Base-by-base conservation (phyloP, 129 eudicot species). In the Centaurea solstitialis region DNA sequence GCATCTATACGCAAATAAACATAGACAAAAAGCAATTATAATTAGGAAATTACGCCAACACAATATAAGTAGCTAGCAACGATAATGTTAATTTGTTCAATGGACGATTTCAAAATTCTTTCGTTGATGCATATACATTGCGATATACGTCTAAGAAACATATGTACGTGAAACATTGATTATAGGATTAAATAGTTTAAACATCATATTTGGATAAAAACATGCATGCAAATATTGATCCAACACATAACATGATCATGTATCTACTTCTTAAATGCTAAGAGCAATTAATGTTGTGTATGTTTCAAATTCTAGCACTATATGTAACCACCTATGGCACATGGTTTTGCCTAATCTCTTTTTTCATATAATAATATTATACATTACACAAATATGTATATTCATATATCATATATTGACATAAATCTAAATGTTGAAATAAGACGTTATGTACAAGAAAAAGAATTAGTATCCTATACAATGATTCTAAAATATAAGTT, bases 221-320 rank as follows among this genome's bases (percentile, higher is more conserved):
- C 61, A 79, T 78, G 61, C 61, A 79, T 78, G 67, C 38, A 70
- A 68, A 45, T 79, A 79, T 53, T 59, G 69, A 53, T 50, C 53
- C 70, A 78, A 78, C 68, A 78, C 23, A 70, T 79, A 79, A 70
- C 83, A 70, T 79, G 83, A 70, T 23, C 70, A 15, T 70, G 83
- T 79, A 70, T 38, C 70, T 38, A 23, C 72, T 53, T 50, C 69
- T 79, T 79, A 22, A 79, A 79, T 61, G 83, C 77, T 37, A 79
- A 57, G 76, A 53, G 72, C 77, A 70, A n/a, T 57, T 57, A 57
- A 57, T 70, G 76, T 57, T 50, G 62, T 72, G 76, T 71, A 70
- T 68, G 71, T 33, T 35, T 33, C 9, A 79, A 79, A 35, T 53
- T 41, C 41, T 28, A 77, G 23, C 67, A 22, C 71, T 79, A 35